A percentile compares a stretch with the other conserved stretches of the same genome.
Evolutionary conservation across 2,329 filamentous ascomycete species (phyloP).

Genomic region (Botrytis byssoidea): DNA sequence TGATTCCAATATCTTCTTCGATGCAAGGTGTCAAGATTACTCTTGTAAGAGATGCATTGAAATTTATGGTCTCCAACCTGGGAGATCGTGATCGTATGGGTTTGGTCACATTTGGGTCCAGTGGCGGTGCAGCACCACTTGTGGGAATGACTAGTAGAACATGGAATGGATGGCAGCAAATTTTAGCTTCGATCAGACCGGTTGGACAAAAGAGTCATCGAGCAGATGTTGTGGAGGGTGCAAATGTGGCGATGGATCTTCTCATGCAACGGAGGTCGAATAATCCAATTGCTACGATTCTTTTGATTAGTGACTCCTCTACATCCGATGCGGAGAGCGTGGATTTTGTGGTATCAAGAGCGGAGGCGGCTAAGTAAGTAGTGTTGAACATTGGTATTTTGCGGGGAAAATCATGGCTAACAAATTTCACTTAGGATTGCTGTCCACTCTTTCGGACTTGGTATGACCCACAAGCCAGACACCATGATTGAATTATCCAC

Average conservation of each 20-base stretch:
- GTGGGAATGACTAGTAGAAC: slow-evolving; percentile 98
- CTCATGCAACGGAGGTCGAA: slow-evolving; percentile 96
- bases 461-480: slow-evolving; percentile 96
- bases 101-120: slow-evolving; percentile 93
- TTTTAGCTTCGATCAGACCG: slow-evolving; percentile 83
- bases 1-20: slow-evolving; percentile 94
- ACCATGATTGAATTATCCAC: slow-evolving; percentile 98
- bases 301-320: slow-evolving; percentile 96
- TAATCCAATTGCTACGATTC: slow-evolving; percentile 91
- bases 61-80: slow-evolving; percentile 85
- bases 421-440: slow-evolving; percentile 60
- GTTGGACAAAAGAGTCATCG: slow-evolving; percentile 96
- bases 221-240: slow-evolving; percentile 94
- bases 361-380: slow-evolving; percentile 90
- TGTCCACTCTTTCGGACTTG: slow-evolving; percentile 94
- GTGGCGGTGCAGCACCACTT: slow-evolving; percentile 85
- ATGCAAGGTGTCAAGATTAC: slow-evolving; percentile 99
- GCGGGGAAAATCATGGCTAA: slow-evolving; percentile 30
- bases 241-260: slow-evolving; percentile 97
- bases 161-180: slow-evolving; percentile 87
- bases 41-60: slow-evolving; percentile 83
- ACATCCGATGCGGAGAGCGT: slow-evolving; percentile 93
- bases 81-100: slow-evolving; percentile 96
- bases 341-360: slow-evolving; percentile 94
- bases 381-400: not conserved